These are phyloP conservation scores for Pyracantha coccinea DNA, from an alignment of 331 rosid genomes.

Conservation along the genomic window DNA sequence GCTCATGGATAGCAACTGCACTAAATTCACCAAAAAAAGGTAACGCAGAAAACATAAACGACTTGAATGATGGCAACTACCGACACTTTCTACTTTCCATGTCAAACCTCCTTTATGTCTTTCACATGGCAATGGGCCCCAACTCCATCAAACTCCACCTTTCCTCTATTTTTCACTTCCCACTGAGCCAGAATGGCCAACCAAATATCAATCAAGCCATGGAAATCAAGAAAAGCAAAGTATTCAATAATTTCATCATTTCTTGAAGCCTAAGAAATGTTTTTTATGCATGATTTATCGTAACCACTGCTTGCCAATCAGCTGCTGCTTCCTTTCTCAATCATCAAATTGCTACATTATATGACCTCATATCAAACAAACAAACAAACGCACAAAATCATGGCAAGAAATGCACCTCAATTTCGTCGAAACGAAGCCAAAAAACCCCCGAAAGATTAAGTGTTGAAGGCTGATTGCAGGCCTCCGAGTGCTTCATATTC, in stretches of 20 bases:
- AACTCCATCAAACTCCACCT: conserved; percentile 15
- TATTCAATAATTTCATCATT: conserved; percentile 21
- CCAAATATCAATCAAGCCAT: conserved; percentile 11
- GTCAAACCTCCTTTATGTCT: conserved; percentile 22
- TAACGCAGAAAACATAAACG: conserved; percentile 7
- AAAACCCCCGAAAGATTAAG: neutral
- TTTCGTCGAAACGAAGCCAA: neutral
- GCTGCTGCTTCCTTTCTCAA: conserved; percentile 23
- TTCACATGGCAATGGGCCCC: conserved; percentile 54
- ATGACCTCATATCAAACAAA: too few species aligned
- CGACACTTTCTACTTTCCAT: conserved; percentile 40
- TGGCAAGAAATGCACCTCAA: neutral
- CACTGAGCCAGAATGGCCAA: conserved; percentile 11
- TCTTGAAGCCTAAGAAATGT: conserved; percentile 40
- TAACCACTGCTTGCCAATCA: conserved; percentile 23
- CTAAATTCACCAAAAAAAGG: neutral
- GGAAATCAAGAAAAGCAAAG: conserved; percentile 11
- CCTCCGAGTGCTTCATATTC: neutral
- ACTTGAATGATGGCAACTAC: conserved; percentile 29
- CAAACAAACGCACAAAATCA: neutral
- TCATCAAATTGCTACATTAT: conserved; percentile 5
- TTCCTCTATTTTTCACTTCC: conserved; percentile 7
- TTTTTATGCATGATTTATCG: conserved; percentile 6
- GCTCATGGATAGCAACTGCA: neutral
- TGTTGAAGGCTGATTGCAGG: neutral